Base-by-base conservation (phyloP, 2,329 filamentous ascomycete species). In the Aspergillus sp. region DNA sequence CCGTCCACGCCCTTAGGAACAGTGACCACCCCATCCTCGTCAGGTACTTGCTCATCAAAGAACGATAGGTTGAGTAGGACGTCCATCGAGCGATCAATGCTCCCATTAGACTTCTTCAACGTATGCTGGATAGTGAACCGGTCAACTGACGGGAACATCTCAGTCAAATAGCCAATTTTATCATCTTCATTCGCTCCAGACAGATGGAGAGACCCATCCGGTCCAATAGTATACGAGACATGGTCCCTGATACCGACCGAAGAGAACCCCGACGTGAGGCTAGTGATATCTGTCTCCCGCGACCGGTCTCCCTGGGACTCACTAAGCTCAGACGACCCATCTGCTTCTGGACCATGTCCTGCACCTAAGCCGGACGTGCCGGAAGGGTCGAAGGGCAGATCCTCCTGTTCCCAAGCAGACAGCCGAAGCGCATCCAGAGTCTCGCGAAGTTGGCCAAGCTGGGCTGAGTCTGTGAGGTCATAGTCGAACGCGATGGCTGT, bases 61-160 rank as follows among this genome's bases (percentile, higher is more conserved):
- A 89, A 92, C 19, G 90, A 87, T 13, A 91, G 82, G 65, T 90
- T 96, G 32, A 97, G 83, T 12, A 98, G 80, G 60, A 92, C 87
- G 68, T 97, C 92, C 63, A 96, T 87, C 1, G 91, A 87, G 13
- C 82, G 81, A 60, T 88, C 85, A 41, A 91, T 85, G 65, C 91
- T 86, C 0, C 88, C 86, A 10, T 85, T 82, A 30, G 82, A 85
- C 69, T 91, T 91, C 65, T 85, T 86, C 54, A 97, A 76, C 0
- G 87, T 85, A 63, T 88, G 84, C 45, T 80, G 79, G 28, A 96
- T 82, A 45, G 91, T 88, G 51, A 87, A 85, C 0, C 79, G 79
- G 50, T 87, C 88, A 45, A 93, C 80, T 0, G 82, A 84, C 0
- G 88, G 85, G 68, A 97, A 96, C 73, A 95, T 90, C 23, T 85